Evolutionary conservation across 2,329 filamentous ascomycete species (phyloP).

Genomic region (Phoma herbarum): DNA sequence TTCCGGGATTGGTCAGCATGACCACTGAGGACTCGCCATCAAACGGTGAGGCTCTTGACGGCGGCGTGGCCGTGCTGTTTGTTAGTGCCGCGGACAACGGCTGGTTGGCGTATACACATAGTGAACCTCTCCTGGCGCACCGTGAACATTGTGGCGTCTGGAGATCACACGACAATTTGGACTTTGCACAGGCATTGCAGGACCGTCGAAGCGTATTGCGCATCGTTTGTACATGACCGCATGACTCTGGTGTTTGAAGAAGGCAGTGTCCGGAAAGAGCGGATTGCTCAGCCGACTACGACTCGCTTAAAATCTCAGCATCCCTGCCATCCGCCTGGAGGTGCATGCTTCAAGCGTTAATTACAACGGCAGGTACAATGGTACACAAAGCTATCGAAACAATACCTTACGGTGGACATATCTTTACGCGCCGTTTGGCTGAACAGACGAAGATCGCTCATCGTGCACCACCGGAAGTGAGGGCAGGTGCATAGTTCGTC

Average conservation of each 20-base stretch:
- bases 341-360: neutral
- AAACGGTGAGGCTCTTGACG: conserved; percentile 2
- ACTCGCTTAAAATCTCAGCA: conserved; percentile 17
- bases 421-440: neutral
- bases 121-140: conserved; percentile 59
- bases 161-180: conserved; percentile 66
- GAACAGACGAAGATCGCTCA: neutral
- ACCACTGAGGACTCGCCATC: conserved; percentile 8
- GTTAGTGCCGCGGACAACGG: conserved; percentile 49
- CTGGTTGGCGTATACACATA: conserved; percentile 64
- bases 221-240: conserved; percentile 51
- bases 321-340: conserved; percentile 9
- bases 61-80: conserved; percentile 31
- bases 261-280: conserved; percentile 6
- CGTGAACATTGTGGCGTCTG: conserved; percentile 64
- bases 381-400: neutral
- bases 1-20: conserved; percentile 32
- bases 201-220: conserved; percentile 65
- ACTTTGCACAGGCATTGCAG: conserved; percentile 64
- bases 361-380: neutral
- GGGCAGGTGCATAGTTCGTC: neutral
- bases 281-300: conserved; percentile 16
- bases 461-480: neutral
- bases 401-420: neutral
- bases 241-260: conserved; percentile 14